Conservation (phyloP, 208 protist species). For the Leishmania turanica region DNA sequence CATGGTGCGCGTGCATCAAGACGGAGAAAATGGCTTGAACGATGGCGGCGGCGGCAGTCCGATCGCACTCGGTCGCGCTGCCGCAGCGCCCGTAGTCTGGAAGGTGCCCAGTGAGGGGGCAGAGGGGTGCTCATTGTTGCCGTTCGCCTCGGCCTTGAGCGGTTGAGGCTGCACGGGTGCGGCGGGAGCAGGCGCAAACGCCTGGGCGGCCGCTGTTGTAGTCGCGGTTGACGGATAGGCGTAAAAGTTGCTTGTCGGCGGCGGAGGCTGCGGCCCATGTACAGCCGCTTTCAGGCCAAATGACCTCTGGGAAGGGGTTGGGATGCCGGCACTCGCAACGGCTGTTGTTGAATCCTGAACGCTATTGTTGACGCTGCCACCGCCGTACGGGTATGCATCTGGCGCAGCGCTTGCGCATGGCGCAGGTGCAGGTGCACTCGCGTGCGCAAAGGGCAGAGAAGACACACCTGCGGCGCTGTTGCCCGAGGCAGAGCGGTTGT, state of each 20-base stretch:
- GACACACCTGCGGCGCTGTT: not conserved
- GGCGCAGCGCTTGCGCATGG: not conserved
- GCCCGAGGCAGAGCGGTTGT: not conserved
- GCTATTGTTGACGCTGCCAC: not conserved
- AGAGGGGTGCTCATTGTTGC: slow-evolving; percentile 1
- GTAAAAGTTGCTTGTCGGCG: not conserved
- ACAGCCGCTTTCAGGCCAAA: not conserved
- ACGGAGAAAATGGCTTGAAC: slow-evolving; percentile 38
- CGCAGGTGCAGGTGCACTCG: not conserved
- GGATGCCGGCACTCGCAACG: not conserved
- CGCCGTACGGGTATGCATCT: not conserved
- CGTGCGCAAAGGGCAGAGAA: not conserved
- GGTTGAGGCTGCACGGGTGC: not conserved
- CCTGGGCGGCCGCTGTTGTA: not conserved
- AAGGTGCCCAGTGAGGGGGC: slow-evolving; percentile 9
- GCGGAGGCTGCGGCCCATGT: not conserved
- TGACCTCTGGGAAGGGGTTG: not conserved
- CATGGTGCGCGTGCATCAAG: not conserved
- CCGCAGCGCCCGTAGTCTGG: not conserved
- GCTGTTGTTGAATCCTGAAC: not conserved
- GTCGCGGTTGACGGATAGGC: slow-evolving; percentile 9
- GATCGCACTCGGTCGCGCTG: not conserved
- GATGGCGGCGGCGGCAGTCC: slow-evolving; percentile 27
- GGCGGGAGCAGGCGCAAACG: not conserved
- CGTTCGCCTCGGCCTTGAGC: not conserved